Base-by-base conservation (phyloP, 2,329 filamentous ascomycete species). In the Calonectria pseudoturangicola region DNA sequence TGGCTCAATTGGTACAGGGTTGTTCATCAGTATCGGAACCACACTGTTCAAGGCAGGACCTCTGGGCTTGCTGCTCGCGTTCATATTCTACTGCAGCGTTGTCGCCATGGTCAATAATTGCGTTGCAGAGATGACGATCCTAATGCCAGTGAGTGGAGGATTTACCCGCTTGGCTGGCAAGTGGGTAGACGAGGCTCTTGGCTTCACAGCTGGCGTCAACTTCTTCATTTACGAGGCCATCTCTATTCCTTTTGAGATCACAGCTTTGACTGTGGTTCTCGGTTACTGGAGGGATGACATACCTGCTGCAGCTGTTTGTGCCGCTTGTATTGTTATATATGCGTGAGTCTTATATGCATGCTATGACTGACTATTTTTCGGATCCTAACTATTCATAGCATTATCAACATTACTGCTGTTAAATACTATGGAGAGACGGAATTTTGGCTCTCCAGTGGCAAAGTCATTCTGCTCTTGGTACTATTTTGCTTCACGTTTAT, bases 361-460 rank as follows among this genome's bases (percentile, higher is more conserved):
- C 1, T 7, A 12, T 41, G 41, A 6, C 15, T 43, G 5, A 2
- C 6, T 43, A 43, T 43, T 43, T 8, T 9, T n/a, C 9, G 43
- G 9, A 21, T 47, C 3, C 43, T 47, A 47, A 47, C n/a, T 8
- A 21, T 13, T 8, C 16, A 3, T 21, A 54, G 21, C 12, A 27
- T 30, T 47, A 30, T 51, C 5, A 66, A 66, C 47, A 30, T 54
- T 6, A 9, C 18, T 6, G 47, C 63, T 3, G 63, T 66, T 18
- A 27, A n/a, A 13, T 39, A 27, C 30, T 66, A 51, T 21, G 63
- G 63, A 15, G 63, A 54, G 15, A 47, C 47, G 2, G 63, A 66
- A 13, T 66, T 66, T 13, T 66, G 63, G 63, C 47, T 66, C 7
- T 51, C 63, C 2, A 41, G 30, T n/a, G 63, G 63, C 21, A 66